Evolutionary conservation across 1,284 basidiomycete genomes (phyloP).

Genomic region (Leccinum pseudoinsigne): DNA sequence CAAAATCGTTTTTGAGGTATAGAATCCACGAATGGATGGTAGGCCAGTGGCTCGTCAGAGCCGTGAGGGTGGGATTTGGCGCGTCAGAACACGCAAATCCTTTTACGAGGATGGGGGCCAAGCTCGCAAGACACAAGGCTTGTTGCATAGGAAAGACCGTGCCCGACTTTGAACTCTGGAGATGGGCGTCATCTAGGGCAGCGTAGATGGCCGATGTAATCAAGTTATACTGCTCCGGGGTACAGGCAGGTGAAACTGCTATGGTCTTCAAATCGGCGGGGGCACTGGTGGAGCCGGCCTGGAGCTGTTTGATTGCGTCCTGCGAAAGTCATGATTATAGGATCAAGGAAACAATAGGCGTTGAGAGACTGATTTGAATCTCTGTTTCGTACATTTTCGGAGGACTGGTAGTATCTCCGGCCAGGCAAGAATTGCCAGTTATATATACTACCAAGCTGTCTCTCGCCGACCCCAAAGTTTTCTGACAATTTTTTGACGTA

Average conservation of each 20-base stretch:
- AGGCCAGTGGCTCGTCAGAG: conserved; percentile 21
- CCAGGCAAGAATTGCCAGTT: neutral
- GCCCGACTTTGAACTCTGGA: conserved; percentile 20
- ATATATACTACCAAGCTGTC: neutral
- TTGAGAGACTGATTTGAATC: conserved; percentile 18
- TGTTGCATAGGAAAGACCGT: conserved; percentile 24
- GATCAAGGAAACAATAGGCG: neutral
- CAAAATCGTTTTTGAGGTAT: conserved; percentile 27
- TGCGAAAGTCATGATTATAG: conserved; percentile 8
- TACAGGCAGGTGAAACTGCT: conserved; percentile 24
- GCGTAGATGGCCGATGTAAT: conserved; percentile 23
- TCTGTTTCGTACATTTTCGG: conserved; percentile 19
- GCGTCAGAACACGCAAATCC: conserved; percentile 2
- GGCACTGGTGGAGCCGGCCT: conserved; percentile 23
- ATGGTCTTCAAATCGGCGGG: conserved; percentile 16
- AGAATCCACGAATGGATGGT: conserved; percentile 26
- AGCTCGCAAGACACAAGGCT: conserved; percentile 17
- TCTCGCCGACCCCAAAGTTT: no score
- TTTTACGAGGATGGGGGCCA: conserved; percentile 19
- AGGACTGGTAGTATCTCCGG: neutral
- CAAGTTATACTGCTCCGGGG: conserved; percentile 20
- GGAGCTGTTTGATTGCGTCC: conserved; percentile 24
- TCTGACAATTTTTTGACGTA: no score
- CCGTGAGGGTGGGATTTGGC: conserved; percentile 3
- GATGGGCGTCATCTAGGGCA: conserved; percentile 21